These are phyloP conservation scores for Tolypocladium sp. DNA, from an alignment of 2,329 filamentous ascomycete species.

Conservation along the genomic window DNA sequence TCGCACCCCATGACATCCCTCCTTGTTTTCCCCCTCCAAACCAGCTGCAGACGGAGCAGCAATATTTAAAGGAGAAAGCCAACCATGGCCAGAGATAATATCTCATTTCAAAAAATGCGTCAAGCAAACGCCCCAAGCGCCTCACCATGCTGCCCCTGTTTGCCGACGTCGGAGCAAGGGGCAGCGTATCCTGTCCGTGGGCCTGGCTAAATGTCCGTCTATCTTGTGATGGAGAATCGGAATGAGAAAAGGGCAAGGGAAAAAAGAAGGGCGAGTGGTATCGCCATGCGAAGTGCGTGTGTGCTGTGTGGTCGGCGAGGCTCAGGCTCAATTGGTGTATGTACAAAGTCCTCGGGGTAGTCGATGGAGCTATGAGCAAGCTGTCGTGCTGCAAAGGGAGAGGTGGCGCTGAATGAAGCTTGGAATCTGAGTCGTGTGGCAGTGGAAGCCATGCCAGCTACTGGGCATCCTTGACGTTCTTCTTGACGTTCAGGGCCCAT, in stretches of 20 bases:
- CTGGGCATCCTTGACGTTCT: slow-evolving; percentile 46
- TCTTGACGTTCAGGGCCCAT: slow-evolving; percentile 63
- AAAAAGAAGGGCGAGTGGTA: not conserved
- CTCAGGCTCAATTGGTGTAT: not conserved
- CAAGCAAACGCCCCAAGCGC: not conserved
- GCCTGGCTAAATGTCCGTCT: not conserved
- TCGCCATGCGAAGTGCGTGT: not conserved
- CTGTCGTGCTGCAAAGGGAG: not conserved
- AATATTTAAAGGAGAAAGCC: not conserved
- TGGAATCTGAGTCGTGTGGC: not conserved
- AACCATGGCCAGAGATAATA: not conserved
- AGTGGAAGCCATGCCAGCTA: slow-evolving; percentile 17
- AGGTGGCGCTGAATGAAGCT: not conserved
- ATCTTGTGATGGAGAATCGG: not conserved
- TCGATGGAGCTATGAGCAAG: not conserved
- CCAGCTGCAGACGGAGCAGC: not conserved
- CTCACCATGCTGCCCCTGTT: not conserved
- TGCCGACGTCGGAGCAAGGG: not conserved
- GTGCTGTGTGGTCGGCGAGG: not conserved
- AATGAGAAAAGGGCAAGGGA: not conserved
- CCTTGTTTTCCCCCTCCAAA: no score
- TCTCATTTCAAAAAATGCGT: not conserved
- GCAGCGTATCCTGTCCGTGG: not conserved
- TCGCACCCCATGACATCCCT: not conserved
- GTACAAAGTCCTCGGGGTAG: not conserved